Evolutionary conservation across 2,329 filamentous ascomycete species (phyloP).

Genomic region (Microcyclospora pomicola): DNA sequence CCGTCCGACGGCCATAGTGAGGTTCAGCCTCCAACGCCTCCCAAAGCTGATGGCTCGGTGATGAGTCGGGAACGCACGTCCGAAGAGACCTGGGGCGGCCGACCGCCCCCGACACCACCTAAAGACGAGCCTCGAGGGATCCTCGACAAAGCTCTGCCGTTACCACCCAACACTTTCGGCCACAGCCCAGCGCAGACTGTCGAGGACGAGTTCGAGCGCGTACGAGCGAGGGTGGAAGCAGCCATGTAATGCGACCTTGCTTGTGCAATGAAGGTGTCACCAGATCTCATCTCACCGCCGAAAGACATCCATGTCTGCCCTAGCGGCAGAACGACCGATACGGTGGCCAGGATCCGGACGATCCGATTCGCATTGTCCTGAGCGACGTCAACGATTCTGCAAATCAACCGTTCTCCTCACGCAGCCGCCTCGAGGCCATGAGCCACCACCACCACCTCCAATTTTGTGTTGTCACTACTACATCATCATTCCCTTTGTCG

Average conservation of each 20-base stretch:
- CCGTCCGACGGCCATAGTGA: conserved; percentile 15
- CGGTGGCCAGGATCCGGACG: too few relatives aligned
- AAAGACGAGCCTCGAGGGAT: conserved; percentile 23
- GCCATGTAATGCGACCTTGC: neutral
- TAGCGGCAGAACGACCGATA: too few relatives aligned
- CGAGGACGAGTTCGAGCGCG: conserved; percentile 8
- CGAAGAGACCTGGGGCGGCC: conserved; percentile 13
- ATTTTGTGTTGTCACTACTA: too few relatives aligned
- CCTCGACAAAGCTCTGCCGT: conserved; percentile 16
- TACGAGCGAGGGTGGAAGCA: neutral
- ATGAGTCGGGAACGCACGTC: conserved; percentile 5
- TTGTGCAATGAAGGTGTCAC: too few relatives aligned
- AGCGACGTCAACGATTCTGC: too few relatives aligned
- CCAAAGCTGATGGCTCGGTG: conserved; percentile 15
- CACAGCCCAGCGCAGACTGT: conserved; percentile 10
- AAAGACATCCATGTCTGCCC: too few relatives aligned
- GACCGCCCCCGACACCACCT: conserved; percentile 32
- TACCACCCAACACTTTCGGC: conserved; percentile 9
- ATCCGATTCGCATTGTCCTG: too few relatives aligned
- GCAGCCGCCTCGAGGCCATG: too few relatives aligned
- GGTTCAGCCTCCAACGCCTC: conserved; percentile 20
- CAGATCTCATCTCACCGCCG: too few relatives aligned
- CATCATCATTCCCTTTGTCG: too few relatives aligned
- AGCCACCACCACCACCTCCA: too few relatives aligned
- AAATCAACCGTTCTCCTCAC: too few relatives aligned